phyloP scores from a whole-genome alignment of 805 yeast species.

The Naumovozyma castellii region DNA sequence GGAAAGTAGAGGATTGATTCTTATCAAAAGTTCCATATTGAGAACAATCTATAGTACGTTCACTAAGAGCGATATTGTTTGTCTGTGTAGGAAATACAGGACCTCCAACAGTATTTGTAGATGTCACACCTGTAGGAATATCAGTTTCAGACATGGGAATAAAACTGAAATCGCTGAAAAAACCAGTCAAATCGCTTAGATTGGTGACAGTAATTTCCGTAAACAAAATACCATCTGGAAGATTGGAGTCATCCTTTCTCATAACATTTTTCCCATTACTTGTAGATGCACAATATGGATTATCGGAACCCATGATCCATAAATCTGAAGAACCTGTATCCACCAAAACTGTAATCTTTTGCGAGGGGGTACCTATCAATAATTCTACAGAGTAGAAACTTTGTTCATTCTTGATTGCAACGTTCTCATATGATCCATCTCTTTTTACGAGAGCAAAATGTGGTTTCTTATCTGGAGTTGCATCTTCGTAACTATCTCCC shows the following conservation, averaged over 20 bases:
- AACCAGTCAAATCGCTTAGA: neutral
- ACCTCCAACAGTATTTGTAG: neutral
- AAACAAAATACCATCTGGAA: neutral
- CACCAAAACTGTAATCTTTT: slow-evolving; percentile 33
- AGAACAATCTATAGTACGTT: slow-evolving; percentile 25
- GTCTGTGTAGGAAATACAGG: neutral
- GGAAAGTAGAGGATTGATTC: slow-evolving; percentile 28
- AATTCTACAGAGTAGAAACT: slow-evolving; percentile 37
- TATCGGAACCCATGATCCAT: slow-evolving; percentile 37
- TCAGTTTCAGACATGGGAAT: neutral
- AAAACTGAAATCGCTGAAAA: neutral
- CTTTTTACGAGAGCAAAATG: slow-evolving; percentile 7
- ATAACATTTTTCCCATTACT: neutral
- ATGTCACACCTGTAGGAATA: neutral
- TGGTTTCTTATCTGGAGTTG: neutral
- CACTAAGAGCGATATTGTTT: neutral
- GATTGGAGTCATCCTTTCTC: neutral
- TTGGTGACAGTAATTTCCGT: neutral
- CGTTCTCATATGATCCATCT: slow-evolving; percentile 6
- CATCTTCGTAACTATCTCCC: slow-evolving; percentile 11
- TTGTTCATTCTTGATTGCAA: slow-evolving; percentile 29
- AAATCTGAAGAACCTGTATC: slow-evolving; percentile 44
- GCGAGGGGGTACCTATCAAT: slow-evolving; percentile 37
- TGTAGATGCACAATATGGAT: slow-evolving; percentile 20
- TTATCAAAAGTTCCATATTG: slow-evolving; percentile 34